Conservation (phyloP, 148 eudicot species). For the Cornus kousa region DNA sequence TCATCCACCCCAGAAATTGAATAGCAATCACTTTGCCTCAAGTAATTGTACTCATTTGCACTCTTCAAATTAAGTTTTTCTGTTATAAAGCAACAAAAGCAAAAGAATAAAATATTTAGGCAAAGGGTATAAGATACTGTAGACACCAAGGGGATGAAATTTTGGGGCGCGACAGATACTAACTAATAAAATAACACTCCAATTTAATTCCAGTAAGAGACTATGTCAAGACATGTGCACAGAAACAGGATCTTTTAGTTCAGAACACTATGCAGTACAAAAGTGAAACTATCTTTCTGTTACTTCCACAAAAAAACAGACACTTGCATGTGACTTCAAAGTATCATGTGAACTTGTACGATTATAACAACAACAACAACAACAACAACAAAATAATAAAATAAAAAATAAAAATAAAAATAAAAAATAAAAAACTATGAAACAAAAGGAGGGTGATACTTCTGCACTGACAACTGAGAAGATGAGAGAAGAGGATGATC, state of each 20-base stretch:
- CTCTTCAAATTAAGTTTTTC: slow-evolving; percentile 77
- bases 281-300: no score
- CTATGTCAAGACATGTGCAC: background rate
- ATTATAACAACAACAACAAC: no score
- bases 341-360: background rate
- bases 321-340: background rate
- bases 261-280: background rate
- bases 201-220: background rate
- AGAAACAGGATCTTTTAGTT: background rate
- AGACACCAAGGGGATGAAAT: no score
- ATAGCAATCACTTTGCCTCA: slow-evolving; percentile 78
- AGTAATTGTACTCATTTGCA: slow-evolving; percentile 67
- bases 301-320: background rate
- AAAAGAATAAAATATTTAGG: background rate
- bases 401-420: no score
- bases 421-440: no score
- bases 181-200: background rate
- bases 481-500: no score
- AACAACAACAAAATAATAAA: no score
- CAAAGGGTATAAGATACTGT: background rate
- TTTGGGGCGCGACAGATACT: background rate
- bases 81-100: slow-evolving; percentile 23
- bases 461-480: no score
- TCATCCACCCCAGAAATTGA: slow-evolving; percentile 85
- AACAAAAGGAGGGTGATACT: no score